Evolutionary conservation across 2,329 filamentous ascomycete species (phyloP).

Genomic region (Monosporascus sp.): DNA sequence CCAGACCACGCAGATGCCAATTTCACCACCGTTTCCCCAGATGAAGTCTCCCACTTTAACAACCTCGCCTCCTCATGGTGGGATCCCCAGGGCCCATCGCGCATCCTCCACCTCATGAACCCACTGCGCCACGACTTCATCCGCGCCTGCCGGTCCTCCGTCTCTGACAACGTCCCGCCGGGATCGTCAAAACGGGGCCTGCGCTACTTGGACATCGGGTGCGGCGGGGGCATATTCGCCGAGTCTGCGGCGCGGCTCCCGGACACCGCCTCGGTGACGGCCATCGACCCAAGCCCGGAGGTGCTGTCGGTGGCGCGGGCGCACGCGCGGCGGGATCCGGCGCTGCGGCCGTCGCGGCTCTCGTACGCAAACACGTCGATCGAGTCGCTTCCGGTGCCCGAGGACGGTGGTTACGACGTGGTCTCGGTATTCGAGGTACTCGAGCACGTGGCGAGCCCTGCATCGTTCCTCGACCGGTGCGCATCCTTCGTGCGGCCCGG

Average conservation of each 20-base stretch:
- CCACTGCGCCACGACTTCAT: conserved; percentile 94
- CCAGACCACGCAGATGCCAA: conserved; percentile 18
- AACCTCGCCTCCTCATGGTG: conserved; percentile 92
- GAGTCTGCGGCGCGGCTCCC: conserved; percentile 73
- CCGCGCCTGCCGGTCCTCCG: conserved; percentile 59
- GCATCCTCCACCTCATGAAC: conserved; percentile 96
- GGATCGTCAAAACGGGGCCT: conserved; percentile 35
- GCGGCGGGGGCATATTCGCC: conserved; percentile 94
- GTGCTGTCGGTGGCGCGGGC: conserved; percentile 70
- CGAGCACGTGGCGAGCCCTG: conserved; percentile 79
- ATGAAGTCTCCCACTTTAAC: conserved; percentile 92
- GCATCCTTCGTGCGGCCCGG: conserved; percentile 78
- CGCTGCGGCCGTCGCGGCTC: conserved; percentile 55
- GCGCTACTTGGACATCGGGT: conserved; percentile 85
- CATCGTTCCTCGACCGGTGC: conserved; percentile 66
- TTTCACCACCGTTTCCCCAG: conserved; percentile 73
- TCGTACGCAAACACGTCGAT: conserved; percentile 72
- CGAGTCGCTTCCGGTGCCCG: conserved; percentile 56
- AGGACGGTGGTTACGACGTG: conserved; percentile 58
- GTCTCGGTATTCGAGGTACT: conserved; percentile 91
- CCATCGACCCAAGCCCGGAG: conserved; percentile 71
- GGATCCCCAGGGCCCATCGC: conserved; percentile 89
- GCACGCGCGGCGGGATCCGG: conserved; percentile 72
- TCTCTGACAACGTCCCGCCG: conserved; percentile 35
- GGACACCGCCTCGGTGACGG: conserved; percentile 60